Evolutionary conservation across 164 flowering plant species (phyloP).

Genomic region (Dillenia suffruticosa): DNA sequence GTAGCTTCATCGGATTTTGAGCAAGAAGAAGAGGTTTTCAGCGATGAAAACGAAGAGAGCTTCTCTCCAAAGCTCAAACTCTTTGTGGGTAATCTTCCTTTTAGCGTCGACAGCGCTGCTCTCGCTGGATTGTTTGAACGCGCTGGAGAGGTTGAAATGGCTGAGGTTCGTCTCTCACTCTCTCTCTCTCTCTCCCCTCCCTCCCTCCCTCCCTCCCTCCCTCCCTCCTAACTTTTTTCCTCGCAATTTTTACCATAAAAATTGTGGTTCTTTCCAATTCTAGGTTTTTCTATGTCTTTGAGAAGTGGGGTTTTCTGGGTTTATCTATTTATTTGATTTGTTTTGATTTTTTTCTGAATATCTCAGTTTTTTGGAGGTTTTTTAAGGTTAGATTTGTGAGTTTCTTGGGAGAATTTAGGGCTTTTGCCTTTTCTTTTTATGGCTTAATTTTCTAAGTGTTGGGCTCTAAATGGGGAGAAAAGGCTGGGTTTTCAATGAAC

Average conservation of each 20-base stretch:
- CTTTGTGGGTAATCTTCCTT: constrained; percentile 80
- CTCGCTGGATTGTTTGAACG: constrained; percentile 61
- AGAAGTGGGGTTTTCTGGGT: background rate
- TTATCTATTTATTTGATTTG: too few species aligned
- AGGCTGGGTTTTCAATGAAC: background rate
- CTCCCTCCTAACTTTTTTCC: too few species aligned
- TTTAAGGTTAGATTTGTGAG: too few species aligned
- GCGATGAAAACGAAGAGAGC: constrained; percentile 18
- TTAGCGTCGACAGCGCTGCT: constrained; percentile 58
- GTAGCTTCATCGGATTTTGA: constrained; percentile 27
- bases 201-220: too few species aligned
- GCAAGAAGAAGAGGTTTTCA: constrained; percentile 38
- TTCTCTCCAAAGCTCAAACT: constrained; percentile 61
- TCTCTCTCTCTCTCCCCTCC: too few species aligned
- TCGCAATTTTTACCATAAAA: too few species aligned
- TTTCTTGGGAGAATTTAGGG: too few species aligned
- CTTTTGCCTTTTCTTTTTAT: background rate
- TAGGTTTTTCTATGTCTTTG: too few species aligned
- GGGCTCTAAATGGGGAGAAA: too few species aligned
- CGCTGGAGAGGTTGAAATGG: constrained; percentile 90
- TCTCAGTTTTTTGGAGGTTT: too few species aligned
- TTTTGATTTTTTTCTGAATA: too few species aligned
- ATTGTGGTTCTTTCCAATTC: too few species aligned
- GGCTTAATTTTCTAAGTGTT: background rate
- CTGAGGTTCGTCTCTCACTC: constrained; percentile 51